These are phyloP conservation scores for Clitopilus hobsonii DNA, from an alignment of 768 basidiomycete genomes.

Conservation along the genomic window DNA sequence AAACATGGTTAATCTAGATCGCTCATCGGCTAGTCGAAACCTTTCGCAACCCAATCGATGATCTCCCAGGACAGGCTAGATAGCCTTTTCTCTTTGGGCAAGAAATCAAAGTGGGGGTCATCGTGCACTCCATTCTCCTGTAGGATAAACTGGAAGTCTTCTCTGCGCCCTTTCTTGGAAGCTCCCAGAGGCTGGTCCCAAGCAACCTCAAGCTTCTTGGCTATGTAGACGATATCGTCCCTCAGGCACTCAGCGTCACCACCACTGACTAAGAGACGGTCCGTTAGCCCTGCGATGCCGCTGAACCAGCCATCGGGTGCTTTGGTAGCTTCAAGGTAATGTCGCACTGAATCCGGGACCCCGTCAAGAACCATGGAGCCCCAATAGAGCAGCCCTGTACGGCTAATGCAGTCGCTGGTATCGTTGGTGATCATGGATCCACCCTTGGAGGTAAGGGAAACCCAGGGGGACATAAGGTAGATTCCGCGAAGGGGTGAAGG, in stretches of 20 bases:
- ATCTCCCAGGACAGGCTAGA: not conserved
- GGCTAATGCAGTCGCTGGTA: slow-evolving; percentile 19
- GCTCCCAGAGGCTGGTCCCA: not conserved
- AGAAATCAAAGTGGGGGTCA: slow-evolving; percentile 29
- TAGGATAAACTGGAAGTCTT: slow-evolving; percentile 16
- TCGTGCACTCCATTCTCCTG: slow-evolving; percentile 31
- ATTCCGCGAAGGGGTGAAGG: slow-evolving; percentile 21
- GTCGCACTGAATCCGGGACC: slow-evolving; percentile 19
- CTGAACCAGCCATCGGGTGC: slow-evolving; percentile 29
- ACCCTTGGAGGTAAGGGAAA: slow-evolving; percentile 17
- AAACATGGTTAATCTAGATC: not conserved
- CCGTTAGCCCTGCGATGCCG: slow-evolving; percentile 23
- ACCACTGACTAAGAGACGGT: slow-evolving; percentile 29
- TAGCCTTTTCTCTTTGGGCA: slow-evolving; percentile 12
- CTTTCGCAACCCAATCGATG: not conserved
- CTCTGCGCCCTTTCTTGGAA: slow-evolving; percentile 12
- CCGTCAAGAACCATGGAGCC: slow-evolving; percentile 17
- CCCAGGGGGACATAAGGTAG: slow-evolving; percentile 37
- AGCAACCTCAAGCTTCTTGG: slow-evolving; percentile 10
- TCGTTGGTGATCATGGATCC: slow-evolving; percentile 20
- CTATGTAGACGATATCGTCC: slow-evolving; percentile 24
- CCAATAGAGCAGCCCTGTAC: slow-evolving; percentile 10
- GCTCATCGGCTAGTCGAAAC: not conserved
- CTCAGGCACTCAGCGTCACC: slow-evolving; percentile 29
- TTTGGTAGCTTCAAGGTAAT: slow-evolving; percentile 25